Base-by-base conservation (phyloP, 2,329 filamentous ascomycete genomes). In the Hirsutella minnesotensis region DNA sequence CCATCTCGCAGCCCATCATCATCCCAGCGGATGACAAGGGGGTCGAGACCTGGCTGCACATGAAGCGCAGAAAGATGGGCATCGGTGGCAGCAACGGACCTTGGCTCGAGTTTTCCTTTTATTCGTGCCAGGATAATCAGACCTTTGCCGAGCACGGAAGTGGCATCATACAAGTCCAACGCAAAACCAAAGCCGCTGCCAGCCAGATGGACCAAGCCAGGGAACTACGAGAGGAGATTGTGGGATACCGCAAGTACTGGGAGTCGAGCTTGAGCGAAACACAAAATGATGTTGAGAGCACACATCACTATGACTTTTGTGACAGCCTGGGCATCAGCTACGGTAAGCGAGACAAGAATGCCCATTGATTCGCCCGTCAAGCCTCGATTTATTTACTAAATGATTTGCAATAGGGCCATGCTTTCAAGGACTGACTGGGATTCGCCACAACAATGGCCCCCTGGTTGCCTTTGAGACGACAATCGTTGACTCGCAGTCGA, bases 51-150 rank as follows among this genome's bases (percentile, higher is more conserved):
- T 41, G 24, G 9, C 33, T 41, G 2, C 31, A 37, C 22, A 31
- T 41, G 5, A 36, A 41, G 15, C 40, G 40, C 9, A 36, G 33
- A 37, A 41, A 37, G 31, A 13, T 20, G 9, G 39, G 39, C 39
- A 40, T 33, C 18, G n/a, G 39, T 19, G 31, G 39, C 39, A 19
- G 10, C 13, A 9, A 10, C 21, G 40, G 33, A n/a, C 20, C 40
- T 27, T 41, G 40, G 40, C 24, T 36, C 22, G 40, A 36, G 10
- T 41, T 41, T 21, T 41, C 40, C 31, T 41, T 36, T 5, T 41
- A 24, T 27, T 41, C 40, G 33, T 35, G 40, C 18, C 40, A 41
- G 22, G 19, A 41, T 7, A 22, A 16, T 12, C 31, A 41, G 9
- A 22, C 9, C n/a, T 36, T 36, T 24, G n/a, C 29, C 19, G 40